Evolutionary conservation across 1,284 basidiomycete genomes (phyloP).

Genomic region (Leccinum subrobustum): DNA sequence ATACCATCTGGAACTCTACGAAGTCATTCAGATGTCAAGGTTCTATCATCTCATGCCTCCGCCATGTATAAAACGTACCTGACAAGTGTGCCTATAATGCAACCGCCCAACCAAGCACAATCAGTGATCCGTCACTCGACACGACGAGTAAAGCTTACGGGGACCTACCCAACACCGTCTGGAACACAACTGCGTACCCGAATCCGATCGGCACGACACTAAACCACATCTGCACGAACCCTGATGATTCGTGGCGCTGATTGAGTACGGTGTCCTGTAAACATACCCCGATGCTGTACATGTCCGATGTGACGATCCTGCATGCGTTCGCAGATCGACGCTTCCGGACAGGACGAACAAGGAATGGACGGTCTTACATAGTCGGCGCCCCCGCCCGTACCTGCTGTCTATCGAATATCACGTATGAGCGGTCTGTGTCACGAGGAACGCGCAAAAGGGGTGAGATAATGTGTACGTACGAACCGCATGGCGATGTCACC

Average conservation of each 20-base stretch:
- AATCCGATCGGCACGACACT: slow-evolving; percentile 24
- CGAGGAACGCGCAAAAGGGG: not conserved
- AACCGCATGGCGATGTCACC: slow-evolving; percentile 13
- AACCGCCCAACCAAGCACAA: slow-evolving; percentile 2
- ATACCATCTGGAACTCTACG: slow-evolving; percentile 2
- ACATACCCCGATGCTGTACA: slow-evolving; percentile 16
- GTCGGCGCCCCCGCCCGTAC: slow-evolving; percentile 13
- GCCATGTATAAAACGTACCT: slow-evolving; percentile 5
- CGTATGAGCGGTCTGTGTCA: not conserved
- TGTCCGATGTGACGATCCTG: slow-evolving; percentile 14
- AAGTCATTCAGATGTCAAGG: slow-evolving; percentile 1
- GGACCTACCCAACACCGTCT: slow-evolving; percentile 21
- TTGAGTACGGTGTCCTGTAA: not conserved
- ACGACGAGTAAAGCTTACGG: not conserved
- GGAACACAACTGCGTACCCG: slow-evolving; percentile 22
- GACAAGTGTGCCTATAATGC: slow-evolving; percentile 18
- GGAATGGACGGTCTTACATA: slow-evolving; percentile 2
- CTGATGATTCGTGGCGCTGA: not conserved
- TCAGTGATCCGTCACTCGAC: not conserved
- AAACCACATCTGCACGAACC: slow-evolving; percentile 22
- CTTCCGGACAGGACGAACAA: not conserved
- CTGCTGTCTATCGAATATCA: slow-evolving; percentile 10
- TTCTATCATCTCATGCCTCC: not conserved
- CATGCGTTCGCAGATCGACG: not conserved
- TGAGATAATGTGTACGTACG: slow-evolving; percentile 5